Base-by-base conservation (phyloP, 352 stramenopile genomes). In the Thalassiosira pacifica region DNA sequence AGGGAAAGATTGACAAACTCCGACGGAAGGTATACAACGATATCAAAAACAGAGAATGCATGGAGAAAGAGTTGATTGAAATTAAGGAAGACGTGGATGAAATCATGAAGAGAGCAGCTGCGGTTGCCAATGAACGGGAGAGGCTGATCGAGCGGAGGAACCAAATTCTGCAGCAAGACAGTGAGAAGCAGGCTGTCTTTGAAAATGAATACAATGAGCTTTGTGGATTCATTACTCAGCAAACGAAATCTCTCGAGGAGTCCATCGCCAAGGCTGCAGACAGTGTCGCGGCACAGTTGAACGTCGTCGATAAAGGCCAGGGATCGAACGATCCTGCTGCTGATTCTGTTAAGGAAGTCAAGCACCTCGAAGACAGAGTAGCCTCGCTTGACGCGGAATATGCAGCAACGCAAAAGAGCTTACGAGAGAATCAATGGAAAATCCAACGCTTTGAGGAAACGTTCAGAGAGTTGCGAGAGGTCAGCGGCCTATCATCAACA, bases 1-100 rank as follows among this genome's bases (percentile, higher is more conserved):
- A 92, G 73, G 31, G 61, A 13, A 89, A 87, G 74, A 91, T 93
- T 13, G 81, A 94, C 63, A 84, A 84, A 26, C 78, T 90, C 19
- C 76, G 90, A 66, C 48, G 79, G 4, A 88, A 92, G 53, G 57
- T 90, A 40, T 59, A 79, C 31, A 89, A 83, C 59, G 80, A 92
- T 69, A 84, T 88, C 29, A 85, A 87, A 40, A 89, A 80, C 40
- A 82, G 73, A 60, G 61, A 75, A 40, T 37, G 61, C 13, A 86
- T 92, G 66, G 86, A 94, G 53, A 86, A 85, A 67, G 77, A 87
- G 27, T 68, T 94, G 29, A 64, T 71, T 5, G 26, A 77, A 31
- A 76, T 88, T 26, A 81, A 94, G 32, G 52, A 73, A 16, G 59
- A 88, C 1, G 84, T 93, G 31, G 76, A 89, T 48, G 32, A 76